Evolutionary conservation across 495 filamentous ascomycete species (phyloP).

Genomic region (Platismatia glauca): DNA sequence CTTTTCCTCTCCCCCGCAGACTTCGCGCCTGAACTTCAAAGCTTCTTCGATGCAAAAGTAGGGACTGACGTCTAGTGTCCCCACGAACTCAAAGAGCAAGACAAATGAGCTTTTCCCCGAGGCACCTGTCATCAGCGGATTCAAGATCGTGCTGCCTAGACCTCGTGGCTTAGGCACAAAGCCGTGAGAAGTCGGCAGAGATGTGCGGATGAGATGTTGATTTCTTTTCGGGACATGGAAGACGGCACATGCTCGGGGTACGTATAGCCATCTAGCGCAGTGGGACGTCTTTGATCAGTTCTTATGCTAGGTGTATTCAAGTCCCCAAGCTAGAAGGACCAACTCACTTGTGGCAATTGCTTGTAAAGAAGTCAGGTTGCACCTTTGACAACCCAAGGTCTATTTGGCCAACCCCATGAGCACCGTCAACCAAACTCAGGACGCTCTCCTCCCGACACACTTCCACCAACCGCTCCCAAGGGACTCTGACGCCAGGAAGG

Average conservation of each 20-base stretch:
- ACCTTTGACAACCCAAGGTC: constrained; percentile 52
- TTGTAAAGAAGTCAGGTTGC: constrained; percentile 76
- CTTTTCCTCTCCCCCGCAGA: constrained; percentile 65
- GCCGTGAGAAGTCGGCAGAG: constrained; percentile 61
- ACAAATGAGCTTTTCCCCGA: constrained; percentile 49
- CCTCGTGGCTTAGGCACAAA: constrained; percentile 36
- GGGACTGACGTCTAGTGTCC: constrained; percentile 61
- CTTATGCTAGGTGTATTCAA: not conserved
- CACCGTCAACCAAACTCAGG: constrained; percentile 63
- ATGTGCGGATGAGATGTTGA: constrained; percentile 63
- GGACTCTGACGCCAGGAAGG: constrained; percentile 66
- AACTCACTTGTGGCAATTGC: constrained; percentile 71
- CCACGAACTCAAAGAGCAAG: constrained; percentile 66
- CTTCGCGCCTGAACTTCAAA: constrained; percentile 53
- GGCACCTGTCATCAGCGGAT: constrained; percentile 36
- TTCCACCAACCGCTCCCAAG: constrained; percentile 57
- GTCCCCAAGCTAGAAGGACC: not conserved
- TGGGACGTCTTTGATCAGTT: not conserved
- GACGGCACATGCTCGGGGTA: constrained; percentile 70
- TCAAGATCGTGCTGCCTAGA: constrained; percentile 32
- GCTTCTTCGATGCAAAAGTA: constrained; percentile 64
- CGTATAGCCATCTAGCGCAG: constrained; percentile 61
- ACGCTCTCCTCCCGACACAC: constrained; percentile 57
- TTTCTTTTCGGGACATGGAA: constrained; percentile 69
- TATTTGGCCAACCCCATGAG: constrained; percentile 75